Conservation (phyloP, 2,329 filamentous ascomycete species). For the Pestalotiopsis sp. region DNA sequence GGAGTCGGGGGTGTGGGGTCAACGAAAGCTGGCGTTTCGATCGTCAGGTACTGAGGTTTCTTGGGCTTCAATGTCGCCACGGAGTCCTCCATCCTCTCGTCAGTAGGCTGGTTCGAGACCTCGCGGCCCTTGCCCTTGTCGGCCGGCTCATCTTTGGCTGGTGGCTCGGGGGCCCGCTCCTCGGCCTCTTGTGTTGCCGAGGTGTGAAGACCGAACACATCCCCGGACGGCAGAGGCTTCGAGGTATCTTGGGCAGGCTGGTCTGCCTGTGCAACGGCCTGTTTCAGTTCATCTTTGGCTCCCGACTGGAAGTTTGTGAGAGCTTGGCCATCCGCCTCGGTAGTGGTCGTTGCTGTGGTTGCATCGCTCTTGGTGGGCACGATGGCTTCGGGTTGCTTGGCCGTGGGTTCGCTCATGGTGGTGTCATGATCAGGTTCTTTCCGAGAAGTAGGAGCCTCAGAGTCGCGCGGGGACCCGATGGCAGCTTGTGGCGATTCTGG, state of each 20-base stretch:
- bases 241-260: background rate
- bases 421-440: constrained; percentile 15
- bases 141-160: background rate
- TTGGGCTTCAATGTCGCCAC: constrained; percentile 52
- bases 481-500: constrained; percentile 9
- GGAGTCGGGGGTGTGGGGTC: constrained; percentile 64
- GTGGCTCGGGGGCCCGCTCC: background rate
- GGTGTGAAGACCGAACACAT: background rate
- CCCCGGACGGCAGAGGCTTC: background rate
- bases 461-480: background rate
- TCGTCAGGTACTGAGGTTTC: constrained; percentile 48
- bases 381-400: constrained; percentile 14
- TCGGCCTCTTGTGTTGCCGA: background rate
- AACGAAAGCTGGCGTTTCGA: constrained; percentile 52
- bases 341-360: constrained; percentile 1
- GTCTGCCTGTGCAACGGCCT: background rate
- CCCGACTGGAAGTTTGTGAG: background rate
- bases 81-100: constrained; percentile 46
- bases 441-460: background rate
- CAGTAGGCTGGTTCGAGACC: background rate
- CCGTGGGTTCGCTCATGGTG: constrained; percentile 16
- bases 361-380: constrained; percentile 8
- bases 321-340: background rate
- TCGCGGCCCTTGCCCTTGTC: constrained; percentile 4
- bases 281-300: background rate